Conservation (phyloP, 2,329 filamentous ascomycete genomes). For the Daldinia sp. region DNA sequence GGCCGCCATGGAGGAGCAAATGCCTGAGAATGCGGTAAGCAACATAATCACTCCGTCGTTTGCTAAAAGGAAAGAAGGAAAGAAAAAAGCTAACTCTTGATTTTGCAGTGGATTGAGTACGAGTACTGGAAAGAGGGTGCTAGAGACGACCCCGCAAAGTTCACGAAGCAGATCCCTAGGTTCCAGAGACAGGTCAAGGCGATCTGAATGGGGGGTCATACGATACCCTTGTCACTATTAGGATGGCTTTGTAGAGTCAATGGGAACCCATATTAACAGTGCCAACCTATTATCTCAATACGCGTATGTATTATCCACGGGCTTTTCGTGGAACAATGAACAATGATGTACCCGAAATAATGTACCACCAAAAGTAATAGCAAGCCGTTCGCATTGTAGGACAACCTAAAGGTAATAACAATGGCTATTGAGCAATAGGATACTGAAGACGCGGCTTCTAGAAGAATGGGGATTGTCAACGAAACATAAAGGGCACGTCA, state of each 20-base stretch:
- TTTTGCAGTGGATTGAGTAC: slow-evolving; percentile 66
- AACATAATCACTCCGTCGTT: no score
- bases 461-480: background rate
- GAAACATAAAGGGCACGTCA: background rate
- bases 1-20: slow-evolving; percentile 69
- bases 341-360: background rate
- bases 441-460: background rate
- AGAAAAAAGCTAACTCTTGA: background rate
- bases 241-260: background rate
- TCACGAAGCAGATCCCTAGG: slow-evolving; percentile 47
- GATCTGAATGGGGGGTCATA: slow-evolving; percentile 27
- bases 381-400: background rate
- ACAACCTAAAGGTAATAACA: background rate
- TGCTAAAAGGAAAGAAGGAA: no score
- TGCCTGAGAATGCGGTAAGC: slow-evolving; percentile 63
- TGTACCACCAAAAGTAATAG: background rate
- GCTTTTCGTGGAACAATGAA: background rate
- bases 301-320: background rate
- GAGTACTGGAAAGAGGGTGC: slow-evolving; percentile 64
- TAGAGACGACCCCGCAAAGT: slow-evolving; percentile 55
- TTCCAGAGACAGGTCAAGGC: slow-evolving; percentile 42
- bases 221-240: background rate
- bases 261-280: no score
- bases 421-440: background rate
- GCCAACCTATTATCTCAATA: background rate